Evolutionary conservation across 345 rosid species (phyloP), one percentile per base, ranked within the genome.

Genomic region (Alliaria petiolata): DNA sequence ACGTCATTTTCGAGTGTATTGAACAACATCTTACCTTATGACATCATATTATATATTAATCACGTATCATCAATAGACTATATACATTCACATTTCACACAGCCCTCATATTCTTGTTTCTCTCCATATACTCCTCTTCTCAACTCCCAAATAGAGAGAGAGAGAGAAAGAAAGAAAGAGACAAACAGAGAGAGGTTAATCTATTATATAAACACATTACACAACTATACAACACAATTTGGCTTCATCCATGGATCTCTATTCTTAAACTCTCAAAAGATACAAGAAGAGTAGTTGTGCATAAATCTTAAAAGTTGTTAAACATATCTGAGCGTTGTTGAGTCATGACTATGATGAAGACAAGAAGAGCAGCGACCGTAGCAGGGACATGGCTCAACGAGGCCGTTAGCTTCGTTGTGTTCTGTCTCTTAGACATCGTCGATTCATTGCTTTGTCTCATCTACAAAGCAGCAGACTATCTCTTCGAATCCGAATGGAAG

Each of bases 401-500:
- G 63, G 80, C 71, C 3, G 65, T 83, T 46, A 92, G 99, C 82
- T 88, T 95, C 84, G 8, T 90, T 15, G 93, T 92, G 53, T 95
- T 92, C 74, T 86, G 83, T 36, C 44, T 87, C 55, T 88, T 95
- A 0, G 99, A 95, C 86, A 76, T 95, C 22, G 64, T 95, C 25
- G 97, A 95, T 79, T 50, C 73, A 44, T 49, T 81, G 13, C 81
- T 95, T 3, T 95, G 99, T 70, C 68, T 82, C 7, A 44, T 76
- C n/a, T 95, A 84, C 89, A 95, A 86, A 81, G 77, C 80, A 9
- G 87, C 74, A 0, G 98, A 95, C 64, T 88, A 88, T 81, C 56
- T 86, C 70, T 72, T 87, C 9, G 98, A 95, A 80, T 87, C 96
- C 8, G 93, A 92, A 63, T 86, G 96, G 92, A 86, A 84, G 83